Percentiles rank a stretch among this genome's conserved stretches.
phyloP scores from a whole-genome alignment of 2,329 filamentous ascomycete genomes.

The Dactylellina drechsleri region DNA sequence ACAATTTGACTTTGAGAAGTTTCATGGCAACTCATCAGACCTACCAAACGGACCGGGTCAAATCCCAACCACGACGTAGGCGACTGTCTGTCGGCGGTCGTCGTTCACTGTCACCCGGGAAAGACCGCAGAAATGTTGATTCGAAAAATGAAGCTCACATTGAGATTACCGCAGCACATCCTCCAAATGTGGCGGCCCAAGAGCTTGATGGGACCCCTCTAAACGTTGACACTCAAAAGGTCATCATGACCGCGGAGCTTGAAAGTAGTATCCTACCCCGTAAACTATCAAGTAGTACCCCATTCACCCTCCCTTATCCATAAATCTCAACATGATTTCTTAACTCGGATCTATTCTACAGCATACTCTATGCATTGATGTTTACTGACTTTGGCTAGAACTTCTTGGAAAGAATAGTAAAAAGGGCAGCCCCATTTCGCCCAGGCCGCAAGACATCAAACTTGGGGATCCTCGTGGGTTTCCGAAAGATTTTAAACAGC shows the following conservation, averaged over 20 bases:
- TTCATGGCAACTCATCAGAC: constrained; percentile 46
- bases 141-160: constrained; percentile 33
- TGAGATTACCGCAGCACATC: constrained; percentile 28
- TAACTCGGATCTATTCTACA: background rate
- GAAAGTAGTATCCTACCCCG: constrained; percentile 46
- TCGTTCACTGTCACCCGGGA: constrained; percentile 33
- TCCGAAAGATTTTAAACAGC: constrained; percentile 32
- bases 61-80: constrained; percentile 39
- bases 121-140: constrained; percentile 50
- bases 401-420: constrained; percentile 48
- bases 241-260: constrained; percentile 45
- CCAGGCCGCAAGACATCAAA: constrained; percentile 40
- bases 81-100: constrained; percentile 36
- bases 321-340: no score
- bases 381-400: constrained; percentile 21
- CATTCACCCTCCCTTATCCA: background rate
- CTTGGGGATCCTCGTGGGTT: constrained; percentile 15
- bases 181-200: constrained; percentile 6
- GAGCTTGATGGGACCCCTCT: constrained; percentile 50
- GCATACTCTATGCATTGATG: background rate
- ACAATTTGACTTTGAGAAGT: constrained; percentile 52
- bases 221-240: constrained; percentile 45
- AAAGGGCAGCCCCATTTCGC: constrained; percentile 34
- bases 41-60: constrained; percentile 49
- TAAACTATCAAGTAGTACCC: constrained; percentile 51